Evolutionary conservation across 495 filamentous ascomycete genomes (phyloP), one percentile per base, ranked within the genome.

Genomic region (Aspergillus sparsus): DNA sequence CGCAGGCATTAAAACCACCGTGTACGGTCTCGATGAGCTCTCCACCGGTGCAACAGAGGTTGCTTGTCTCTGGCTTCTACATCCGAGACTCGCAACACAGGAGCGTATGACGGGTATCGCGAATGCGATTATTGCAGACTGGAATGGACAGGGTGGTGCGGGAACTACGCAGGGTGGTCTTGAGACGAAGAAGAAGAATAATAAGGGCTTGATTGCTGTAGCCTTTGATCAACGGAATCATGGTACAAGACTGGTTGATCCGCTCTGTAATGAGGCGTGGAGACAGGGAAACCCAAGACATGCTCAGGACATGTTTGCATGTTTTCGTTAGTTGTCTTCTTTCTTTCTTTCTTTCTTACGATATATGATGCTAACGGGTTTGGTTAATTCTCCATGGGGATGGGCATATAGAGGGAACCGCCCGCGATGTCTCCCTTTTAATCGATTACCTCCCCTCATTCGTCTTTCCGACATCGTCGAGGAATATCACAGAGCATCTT

Each of bases 181-280:
- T 13, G 60, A 57, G 49, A 34, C 56, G 21, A 27, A 27, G 21
- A 27, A 27, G 21, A 27, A 64, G n/a, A 56, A 66, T 3, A 60
- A 61, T 9, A 79, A 71, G 56, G 78, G 89, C 5, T 68, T 97
- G 47, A 87, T 98, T 54, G 89, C 88, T 18, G 84, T 93, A 11
- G 82, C 89, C 3, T 94, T 93, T 67, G 94, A 97, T 66, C 89
- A 93, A 70, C 77, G 93, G 32, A 98, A 98, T 65, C 94, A 98
- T 74, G 93, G 93, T 5, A 77, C 83, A 3, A 74, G 94, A 53
- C 70, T 85, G 56, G 81, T 92, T 39, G 71, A 80, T 50, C 67
- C 74, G 9, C 57, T 79, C 3, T 75, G 75, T 15, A 97, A 96
- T 67, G 79, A 87, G 65, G 79, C 85, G 6, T 97, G 93, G 93